Evolutionary conservation across 495 filamentous ascomycete genomes (phyloP).

Genomic region (Chaetomium cochliodes): DNA sequence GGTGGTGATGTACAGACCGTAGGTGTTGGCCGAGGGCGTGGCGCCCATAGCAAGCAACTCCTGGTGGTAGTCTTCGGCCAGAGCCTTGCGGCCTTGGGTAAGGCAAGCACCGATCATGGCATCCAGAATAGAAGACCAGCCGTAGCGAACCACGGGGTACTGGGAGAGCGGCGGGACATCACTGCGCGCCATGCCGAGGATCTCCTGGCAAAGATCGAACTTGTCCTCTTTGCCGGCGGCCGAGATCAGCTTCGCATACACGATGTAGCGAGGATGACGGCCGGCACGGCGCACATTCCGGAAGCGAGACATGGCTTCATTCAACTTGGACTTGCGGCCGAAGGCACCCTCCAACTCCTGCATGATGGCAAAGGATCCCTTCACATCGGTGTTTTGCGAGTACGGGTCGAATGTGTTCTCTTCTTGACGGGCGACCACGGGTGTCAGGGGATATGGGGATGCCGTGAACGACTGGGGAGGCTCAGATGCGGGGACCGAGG

Average conservation of each 20-base stretch:
- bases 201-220: conserved; percentile 76
- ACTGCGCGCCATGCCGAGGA: conserved; percentile 78
- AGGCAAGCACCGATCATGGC: conserved; percentile 94
- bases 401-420: conserved; percentile 84
- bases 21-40: conserved; percentile 94
- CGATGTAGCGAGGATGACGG: conserved; percentile 90
- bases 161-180: conserved; percentile 83
- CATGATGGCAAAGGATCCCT: conserved; percentile 83
- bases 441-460: conserved; percentile 41
- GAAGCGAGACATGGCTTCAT: conserved; percentile 78
- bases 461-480: conserved; percentile 33
- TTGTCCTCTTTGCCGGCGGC: conserved; percentile 81
- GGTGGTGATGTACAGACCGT: conserved; percentile 96
- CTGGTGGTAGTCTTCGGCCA: conserved; percentile 83
- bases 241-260: conserved; percentile 90
- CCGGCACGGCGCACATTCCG: conserved; percentile 90
- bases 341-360: conserved; percentile 77
- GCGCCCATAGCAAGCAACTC: conserved; percentile 84
- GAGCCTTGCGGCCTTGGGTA: conserved; percentile 70
- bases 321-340: conserved; percentile 67
- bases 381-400: conserved; percentile 82
- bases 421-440: conserved; percentile 52
- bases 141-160: conserved; percentile 81
- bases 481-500: conserved; percentile 34
- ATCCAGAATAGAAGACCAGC: conserved; percentile 92